Evolutionary conservation across 139 green algal species (phyloP), one percentile per base, ranked within the genome.

Genomic region (Closterium sp.): DNA sequence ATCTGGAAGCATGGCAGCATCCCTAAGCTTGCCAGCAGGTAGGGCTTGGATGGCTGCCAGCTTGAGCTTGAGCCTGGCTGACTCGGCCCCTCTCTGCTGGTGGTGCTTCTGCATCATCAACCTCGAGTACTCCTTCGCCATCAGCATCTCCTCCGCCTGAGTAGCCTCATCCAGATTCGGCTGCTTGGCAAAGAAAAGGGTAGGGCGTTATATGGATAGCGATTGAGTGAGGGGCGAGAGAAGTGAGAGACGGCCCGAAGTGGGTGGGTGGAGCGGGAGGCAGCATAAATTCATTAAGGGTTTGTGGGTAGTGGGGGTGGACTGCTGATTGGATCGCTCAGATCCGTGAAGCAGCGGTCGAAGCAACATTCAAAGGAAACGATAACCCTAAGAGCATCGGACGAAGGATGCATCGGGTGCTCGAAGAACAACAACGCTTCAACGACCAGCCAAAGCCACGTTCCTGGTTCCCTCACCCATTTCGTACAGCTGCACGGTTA

Each of bases 121-220:
- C 24, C 89, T 70, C 85, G 89, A 92, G 27, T 92, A 92, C 89
- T 92, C 89, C 89, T 92, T 92, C 27, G 89, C 89, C 42, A 70
- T 70, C 2, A 6, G 42, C 10, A 5, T 38, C 32, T 92, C 62
- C 89, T 28, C 89, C n/a, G 0, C 70, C 7, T 21, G 84, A 31
- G n/a, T 31, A 9, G 84, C n/a, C 28, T 87, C 84, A 31, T 31
- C 28, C 84, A 87, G 17, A 31, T 30, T 87, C 10, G 84, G 84
- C 84, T 87, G 84, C 10, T 9, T 24, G 21, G 27, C 2, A 86
- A 86, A 86, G 84, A 87, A 32, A 31, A 34, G 84, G 28, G 84
- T 87, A 87, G 24, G 50, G 50, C 50, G 50, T 73, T 73, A 11
- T 27, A 11, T 9, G 24, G 10, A 22, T 0, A 24, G 45, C 13